phyloP scores from a whole-genome alignment of 345 rosid species.

The Dovyalis caffra region DNA sequence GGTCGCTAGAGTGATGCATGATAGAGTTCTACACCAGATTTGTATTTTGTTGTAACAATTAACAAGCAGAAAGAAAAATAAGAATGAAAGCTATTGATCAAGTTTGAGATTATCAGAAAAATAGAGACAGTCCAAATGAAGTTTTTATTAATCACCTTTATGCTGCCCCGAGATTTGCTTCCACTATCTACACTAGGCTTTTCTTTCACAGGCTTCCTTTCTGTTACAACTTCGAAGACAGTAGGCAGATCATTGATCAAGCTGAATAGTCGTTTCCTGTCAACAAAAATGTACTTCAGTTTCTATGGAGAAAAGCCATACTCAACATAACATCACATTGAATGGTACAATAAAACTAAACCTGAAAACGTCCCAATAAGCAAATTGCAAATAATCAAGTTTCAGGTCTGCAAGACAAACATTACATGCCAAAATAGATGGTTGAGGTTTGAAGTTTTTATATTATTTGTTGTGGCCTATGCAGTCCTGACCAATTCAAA shows the following conservation, averaged over 20 bases:
- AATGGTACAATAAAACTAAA: not conserved
- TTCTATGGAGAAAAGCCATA: not conserved
- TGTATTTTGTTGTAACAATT: not conserved
- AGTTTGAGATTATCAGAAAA: not conserved
- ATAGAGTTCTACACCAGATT: not conserved
- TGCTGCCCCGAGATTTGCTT: slow-evolving; percentile 73
- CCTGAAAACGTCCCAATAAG: not conserved
- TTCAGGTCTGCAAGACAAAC: not conserved
- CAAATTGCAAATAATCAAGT: slow-evolving; percentile 1
- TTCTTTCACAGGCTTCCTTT: slow-evolving; percentile 79
- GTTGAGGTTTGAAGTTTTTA: not conserved
- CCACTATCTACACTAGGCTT: slow-evolving; percentile 83
- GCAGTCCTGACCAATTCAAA: slow-evolving; percentile 2
- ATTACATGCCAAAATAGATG: not conserved
- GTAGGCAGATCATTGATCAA: slow-evolving; percentile 90
- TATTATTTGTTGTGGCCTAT: not conserved
- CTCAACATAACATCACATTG: slow-evolving; percentile 1
- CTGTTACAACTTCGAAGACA: slow-evolving; percentile 91
- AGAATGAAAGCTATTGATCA: not conserved
- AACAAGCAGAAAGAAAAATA: not conserved
- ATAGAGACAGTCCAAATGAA: not conserved
- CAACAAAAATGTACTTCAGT: slow-evolving; percentile 4
- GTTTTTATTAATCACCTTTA: slow-evolving; percentile 49
- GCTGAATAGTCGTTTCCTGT: slow-evolving; percentile 90
- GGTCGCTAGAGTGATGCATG: not conserved